A percentile compares a stretch with the other conserved stretches of the same genome.
Conservation (phyloP, 352 stramenopile species). For the Phytophthora sansomeana region DNA sequence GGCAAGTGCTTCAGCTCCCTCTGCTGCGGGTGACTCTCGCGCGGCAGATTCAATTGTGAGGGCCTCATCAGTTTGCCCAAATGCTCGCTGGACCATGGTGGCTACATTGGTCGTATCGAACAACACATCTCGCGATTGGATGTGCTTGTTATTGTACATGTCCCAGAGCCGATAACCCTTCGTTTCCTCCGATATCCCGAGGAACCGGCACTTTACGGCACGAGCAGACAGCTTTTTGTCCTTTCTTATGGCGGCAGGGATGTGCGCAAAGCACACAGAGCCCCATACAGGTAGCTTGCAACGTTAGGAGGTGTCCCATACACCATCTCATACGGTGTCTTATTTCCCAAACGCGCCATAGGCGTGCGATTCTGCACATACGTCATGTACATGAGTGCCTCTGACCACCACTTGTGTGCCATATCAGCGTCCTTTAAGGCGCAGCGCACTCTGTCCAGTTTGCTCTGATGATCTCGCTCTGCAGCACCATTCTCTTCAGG, state of each 20-base stretch:
- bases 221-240: neutral
- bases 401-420: neutral
- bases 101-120: neutral
- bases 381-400: neutral
- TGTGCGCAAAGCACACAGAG: neutral
- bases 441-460: no score
- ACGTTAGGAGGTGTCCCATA: neutral
- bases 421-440: conserved; percentile 2
- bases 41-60: neutral
- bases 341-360: neutral
- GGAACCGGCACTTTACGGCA: neutral
- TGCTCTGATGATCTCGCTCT: no score
- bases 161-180: neutral
- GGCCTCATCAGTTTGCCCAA: neutral
- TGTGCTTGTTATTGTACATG: neutral
- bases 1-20: neutral
- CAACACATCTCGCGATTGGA: neutral
- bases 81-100: neutral
- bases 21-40: neutral
- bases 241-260: neutral
- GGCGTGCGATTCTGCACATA: neutral
- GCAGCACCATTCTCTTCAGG: no score
- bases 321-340: neutral
- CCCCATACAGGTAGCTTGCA: neutral
- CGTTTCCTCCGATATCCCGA: no score